Conservation (phyloP, 2,329 filamentous ascomycete species). For the Fusarium sp. region DNA sequence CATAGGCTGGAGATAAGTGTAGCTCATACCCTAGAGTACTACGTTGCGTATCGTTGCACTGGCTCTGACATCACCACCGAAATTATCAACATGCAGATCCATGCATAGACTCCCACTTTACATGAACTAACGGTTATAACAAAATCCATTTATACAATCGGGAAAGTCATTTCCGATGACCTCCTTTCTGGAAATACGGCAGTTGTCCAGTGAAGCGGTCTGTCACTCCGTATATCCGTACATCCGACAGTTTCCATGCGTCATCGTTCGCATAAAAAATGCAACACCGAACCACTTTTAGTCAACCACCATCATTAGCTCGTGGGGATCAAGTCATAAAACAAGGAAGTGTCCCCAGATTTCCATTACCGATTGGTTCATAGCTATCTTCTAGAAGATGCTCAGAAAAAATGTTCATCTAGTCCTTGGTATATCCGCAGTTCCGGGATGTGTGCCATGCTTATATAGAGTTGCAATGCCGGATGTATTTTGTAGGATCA, state of each 20-base stretch:
- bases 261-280: not conserved
- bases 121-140: not conserved
- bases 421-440: not conserved
- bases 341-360: not conserved
- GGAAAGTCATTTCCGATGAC: not conserved
- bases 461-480: not conserved
- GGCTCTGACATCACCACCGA: not conserved
- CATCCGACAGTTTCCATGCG: not conserved
- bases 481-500: too few species aligned
- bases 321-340: not conserved
- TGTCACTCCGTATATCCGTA: not conserved
- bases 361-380: not conserved
- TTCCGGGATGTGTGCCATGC: not conserved
- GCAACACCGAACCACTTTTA: not conserved
- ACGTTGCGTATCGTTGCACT: rapidly evolving
- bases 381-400: not conserved
- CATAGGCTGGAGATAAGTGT: too few species aligned
- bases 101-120: not conserved
- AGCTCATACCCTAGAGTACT: too few species aligned
- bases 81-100: not conserved
- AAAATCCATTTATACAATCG: not conserved
- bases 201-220: not conserved
- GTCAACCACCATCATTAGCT: not conserved
- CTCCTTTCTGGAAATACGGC: not conserved
- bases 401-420: not conserved